These are phyloP conservation scores for Orbilia oligospora DNA, from an alignment of 2,329 filamentous ascomycete species.

Conservation along the genomic window DNA sequence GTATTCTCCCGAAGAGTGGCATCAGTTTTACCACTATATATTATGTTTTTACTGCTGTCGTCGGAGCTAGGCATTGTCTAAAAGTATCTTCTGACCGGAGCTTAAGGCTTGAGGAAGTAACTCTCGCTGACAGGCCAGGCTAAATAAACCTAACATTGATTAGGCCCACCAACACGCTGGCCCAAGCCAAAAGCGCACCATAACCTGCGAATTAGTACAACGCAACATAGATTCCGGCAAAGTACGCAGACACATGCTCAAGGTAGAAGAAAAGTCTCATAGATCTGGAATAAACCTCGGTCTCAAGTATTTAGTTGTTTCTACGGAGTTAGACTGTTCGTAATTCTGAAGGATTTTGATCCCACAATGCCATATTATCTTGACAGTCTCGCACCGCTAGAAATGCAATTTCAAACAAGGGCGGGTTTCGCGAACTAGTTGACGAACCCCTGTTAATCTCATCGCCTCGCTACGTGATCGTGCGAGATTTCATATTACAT, in stretches of 20 bases:
- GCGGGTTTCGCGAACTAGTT: slow-evolving; percentile 13
- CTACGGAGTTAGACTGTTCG: background rate
- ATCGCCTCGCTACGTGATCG: background rate
- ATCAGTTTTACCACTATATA: background rate
- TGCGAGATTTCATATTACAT: background rate
- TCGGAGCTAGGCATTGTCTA: background rate
- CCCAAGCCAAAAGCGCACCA: slow-evolving; percentile 26
- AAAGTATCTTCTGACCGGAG: background rate
- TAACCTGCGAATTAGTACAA: background rate
- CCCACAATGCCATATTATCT: background rate
- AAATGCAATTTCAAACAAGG: background rate
- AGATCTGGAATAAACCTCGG: background rate
- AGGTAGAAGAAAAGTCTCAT: background rate
- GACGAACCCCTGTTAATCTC: slow-evolving; percentile 2
- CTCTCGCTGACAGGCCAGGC: background rate
- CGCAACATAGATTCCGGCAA: background rate
- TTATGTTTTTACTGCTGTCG: background rate
- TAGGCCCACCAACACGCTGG: slow-evolving; percentile 14
- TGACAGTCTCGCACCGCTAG: background rate
- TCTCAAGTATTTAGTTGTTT: background rate
- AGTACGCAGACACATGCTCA: slow-evolving; percentile 5
- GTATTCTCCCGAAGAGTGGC: background rate
- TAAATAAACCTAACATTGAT: no score
- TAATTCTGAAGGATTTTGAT: background rate
- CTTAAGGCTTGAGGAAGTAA: no score